Conservation (phyloP, 805 yeast species). For the Candida khao-thaluensis region DNA sequence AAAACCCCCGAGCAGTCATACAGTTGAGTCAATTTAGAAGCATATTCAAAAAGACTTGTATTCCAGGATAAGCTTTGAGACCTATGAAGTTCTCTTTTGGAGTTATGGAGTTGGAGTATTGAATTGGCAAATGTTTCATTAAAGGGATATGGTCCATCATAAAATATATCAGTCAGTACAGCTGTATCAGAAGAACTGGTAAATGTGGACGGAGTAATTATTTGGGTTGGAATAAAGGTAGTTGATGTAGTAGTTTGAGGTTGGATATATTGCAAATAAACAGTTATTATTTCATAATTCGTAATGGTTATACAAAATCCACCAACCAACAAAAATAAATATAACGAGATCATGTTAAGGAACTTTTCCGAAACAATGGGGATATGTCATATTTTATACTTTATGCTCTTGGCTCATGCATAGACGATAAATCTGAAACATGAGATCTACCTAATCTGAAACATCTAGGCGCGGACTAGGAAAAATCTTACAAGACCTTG, state of each 20-base stretch:
- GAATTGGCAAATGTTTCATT: conserved; percentile 6
- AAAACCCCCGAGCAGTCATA: conserved; percentile 37
- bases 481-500: not conserved
- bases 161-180: no score
- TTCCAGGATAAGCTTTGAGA: conserved; percentile 34
- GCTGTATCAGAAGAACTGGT: no score
- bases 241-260: not conserved
- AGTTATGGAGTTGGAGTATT: conserved; percentile 28
- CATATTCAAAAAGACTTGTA: conserved; percentile 27
- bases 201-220: no score
- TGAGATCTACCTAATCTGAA: conserved; percentile 7
- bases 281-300: conserved; percentile 4
- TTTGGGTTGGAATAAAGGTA: no score
- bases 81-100: conserved; percentile 29
- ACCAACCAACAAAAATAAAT: not conserved
- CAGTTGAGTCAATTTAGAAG: conserved; percentile 28
- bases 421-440: conserved; percentile 7
- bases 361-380: not conserved
- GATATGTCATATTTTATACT: not conserved
- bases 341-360: no score
- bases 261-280: conserved; percentile 5
- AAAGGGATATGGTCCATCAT: conserved; percentile 1
- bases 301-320: conserved; percentile 3
- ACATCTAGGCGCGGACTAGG: conserved; percentile 1
- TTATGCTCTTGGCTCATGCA: no score